Base-by-base conservation (phyloP, 2,329 filamentous ascomycete species). In the Aspergillus eucalypticola region DNA sequence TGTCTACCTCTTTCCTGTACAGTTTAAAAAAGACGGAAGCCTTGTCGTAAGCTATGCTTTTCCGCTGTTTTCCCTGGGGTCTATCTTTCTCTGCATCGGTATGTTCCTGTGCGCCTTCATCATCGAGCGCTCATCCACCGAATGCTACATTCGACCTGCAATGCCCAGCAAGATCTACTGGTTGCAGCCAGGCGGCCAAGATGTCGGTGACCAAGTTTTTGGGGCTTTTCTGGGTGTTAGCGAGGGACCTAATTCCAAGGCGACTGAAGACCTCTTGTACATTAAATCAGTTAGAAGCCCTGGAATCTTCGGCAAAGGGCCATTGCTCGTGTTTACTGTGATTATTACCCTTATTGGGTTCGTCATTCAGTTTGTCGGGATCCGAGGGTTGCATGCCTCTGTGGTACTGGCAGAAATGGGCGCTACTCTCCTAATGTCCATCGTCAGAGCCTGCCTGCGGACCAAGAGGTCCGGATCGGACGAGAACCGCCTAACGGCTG, bases 131-230 rank as follows among this genome's bases (percentile, higher is more conserved):
- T 73, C 67, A 3, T 76, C 72, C 2, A 67, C 56, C 8, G 64
- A 71, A 67, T 68, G 66, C 54, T 62, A 68, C 17, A 17, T 71
- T 42, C 62, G 66, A 25, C 62, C 67, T 2, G 60, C 64, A 21
- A 70, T 64, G 8, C 65, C 67, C 5, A 72, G 67, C 56, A 74
- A 70, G 32, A 62, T 77, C 1, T 76, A 72, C 58, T 78, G 76
- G 76, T 46, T 78, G 0, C 76, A 79, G 35, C 76, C 75, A 0
- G 76, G 76, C 1, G 65, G 67, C 1, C 75, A 79, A 17, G 51
- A 64, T 11, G 67, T 77, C 3, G 76, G 76, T 2, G 76, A 78
- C 39, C 75, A 79, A 35, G 71, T 71, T 1, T 76, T 78, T 25
- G 71, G 73, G 11, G 65, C 75, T 1, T 79, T 78, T 42, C 63